Evolutionary conservation across 2,329 filamentous ascomycete genomes (phyloP).

Genomic region (Penicillium sp.): DNA sequence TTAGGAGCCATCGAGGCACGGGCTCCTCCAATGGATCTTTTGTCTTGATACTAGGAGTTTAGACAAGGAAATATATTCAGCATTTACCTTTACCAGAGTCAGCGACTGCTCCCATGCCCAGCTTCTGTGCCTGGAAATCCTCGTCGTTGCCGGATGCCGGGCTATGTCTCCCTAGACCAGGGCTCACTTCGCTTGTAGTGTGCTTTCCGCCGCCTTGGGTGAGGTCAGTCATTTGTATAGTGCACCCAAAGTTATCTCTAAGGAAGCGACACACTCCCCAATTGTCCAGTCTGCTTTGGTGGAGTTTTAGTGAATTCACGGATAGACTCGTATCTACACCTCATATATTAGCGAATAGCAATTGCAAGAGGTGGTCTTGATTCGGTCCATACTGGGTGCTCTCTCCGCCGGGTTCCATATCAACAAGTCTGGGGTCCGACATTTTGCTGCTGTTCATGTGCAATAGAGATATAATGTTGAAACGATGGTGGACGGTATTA

Average conservation of each 20-base stretch:
- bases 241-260: background rate
- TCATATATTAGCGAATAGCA: background rate
- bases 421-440: slow-evolving; percentile 54
- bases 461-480: background rate
- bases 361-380: background rate
- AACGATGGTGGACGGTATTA: background rate
- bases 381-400: slow-evolving; percentile 50
- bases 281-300: slow-evolving; percentile 55
- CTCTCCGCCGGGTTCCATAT: slow-evolving; percentile 60
- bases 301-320: slow-evolving; percentile 50
- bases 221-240: slow-evolving; percentile 2
- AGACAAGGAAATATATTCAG: slow-evolving; percentile 23
- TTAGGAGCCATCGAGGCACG: slow-evolving; percentile 4
- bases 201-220: slow-evolving; percentile 26
- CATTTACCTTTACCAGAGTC: slow-evolving; percentile 38
- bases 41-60: slow-evolving; percentile 29
- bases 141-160: slow-evolving; percentile 48
- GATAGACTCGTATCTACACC: slow-evolving; percentile 56
- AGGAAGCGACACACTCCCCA: slow-evolving; percentile 46
- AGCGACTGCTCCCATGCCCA: slow-evolving; percentile 53
- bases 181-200: slow-evolving; percentile 34
- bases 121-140: slow-evolving; percentile 52
- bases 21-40: slow-evolving; percentile 8
- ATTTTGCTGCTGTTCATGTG: slow-evolving; percentile 31
- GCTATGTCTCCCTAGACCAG: slow-evolving; percentile 41